Evolutionary conservation across 805 yeast species (phyloP).

Genomic region (Wickerhamia fluorescens): DNA sequence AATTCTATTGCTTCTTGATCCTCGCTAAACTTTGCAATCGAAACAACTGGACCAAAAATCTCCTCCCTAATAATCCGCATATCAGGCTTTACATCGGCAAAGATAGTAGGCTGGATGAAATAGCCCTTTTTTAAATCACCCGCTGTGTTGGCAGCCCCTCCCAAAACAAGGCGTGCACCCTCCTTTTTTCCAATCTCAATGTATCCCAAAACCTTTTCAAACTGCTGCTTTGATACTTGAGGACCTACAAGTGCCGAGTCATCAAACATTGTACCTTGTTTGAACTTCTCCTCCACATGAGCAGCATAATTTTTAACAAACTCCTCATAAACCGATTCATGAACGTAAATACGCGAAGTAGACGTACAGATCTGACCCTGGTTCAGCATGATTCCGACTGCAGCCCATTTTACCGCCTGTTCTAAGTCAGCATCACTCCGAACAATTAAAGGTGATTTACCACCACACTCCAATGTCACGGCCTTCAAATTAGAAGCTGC

Average conservation of each 20-base stretch:
- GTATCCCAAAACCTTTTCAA: slow-evolving; percentile 40
- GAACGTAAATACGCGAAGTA: slow-evolving; percentile 55
- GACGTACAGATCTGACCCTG: slow-evolving; percentile 67
- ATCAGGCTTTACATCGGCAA: slow-evolving; percentile 58
- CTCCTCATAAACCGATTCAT: slow-evolving; percentile 48
- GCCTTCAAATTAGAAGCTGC: slow-evolving; percentile 59
- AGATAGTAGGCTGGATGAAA: slow-evolving; percentile 70
- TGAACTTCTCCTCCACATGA: slow-evolving; percentile 43
- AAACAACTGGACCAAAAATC: slow-evolving; percentile 83
- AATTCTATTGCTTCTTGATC: slow-evolving; percentile 61
- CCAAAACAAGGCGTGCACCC: slow-evolving; percentile 35
- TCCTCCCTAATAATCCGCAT: slow-evolving; percentile 72
- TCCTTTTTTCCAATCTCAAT: slow-evolving; percentile 38
- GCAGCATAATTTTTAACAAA: slow-evolving; percentile 40
- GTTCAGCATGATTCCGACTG: slow-evolving; percentile 57
- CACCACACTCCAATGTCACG: slow-evolving; percentile 67
- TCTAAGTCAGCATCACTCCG: slow-evolving; percentile 59
- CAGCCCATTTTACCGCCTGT: slow-evolving; percentile 63
- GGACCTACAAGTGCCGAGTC: slow-evolving; percentile 50
- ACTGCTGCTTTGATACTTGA: slow-evolving; percentile 50
- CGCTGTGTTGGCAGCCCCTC: slow-evolving; percentile 36
- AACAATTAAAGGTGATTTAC: slow-evolving; percentile 59
- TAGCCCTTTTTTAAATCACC: slow-evolving; percentile 44
- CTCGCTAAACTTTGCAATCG: slow-evolving; percentile 54
- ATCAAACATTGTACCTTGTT: slow-evolving; percentile 50